phyloP scores from a whole-genome alignment of 2,329 filamentous ascomycete genomes.

The Simplicillium sp. region DNA sequence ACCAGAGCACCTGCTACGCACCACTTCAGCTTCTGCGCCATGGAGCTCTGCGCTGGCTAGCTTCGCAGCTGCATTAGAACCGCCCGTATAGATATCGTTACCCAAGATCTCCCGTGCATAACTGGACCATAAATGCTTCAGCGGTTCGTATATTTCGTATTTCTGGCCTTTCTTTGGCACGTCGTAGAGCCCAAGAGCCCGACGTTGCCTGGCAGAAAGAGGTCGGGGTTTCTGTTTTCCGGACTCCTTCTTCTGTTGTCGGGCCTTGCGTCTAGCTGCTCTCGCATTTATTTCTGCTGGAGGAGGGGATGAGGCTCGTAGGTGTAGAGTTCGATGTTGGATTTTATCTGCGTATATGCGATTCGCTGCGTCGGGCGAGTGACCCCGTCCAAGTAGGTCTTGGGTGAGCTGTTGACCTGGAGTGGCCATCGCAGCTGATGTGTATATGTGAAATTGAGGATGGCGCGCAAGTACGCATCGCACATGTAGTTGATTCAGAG shows the following conservation, averaged over 20 bases:
- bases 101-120: slow-evolving; percentile 81
- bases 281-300: slow-evolving; percentile 45
- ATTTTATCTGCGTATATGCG: slow-evolving; percentile 76
- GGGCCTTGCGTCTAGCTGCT: slow-evolving; percentile 41
- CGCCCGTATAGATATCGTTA: slow-evolving; percentile 44
- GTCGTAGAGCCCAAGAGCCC: slow-evolving; percentile 62
- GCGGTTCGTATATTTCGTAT: slow-evolving; percentile 66
- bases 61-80: slow-evolving; percentile 56
- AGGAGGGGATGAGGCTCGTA: slow-evolving; percentile 65
- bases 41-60: slow-evolving; percentile 84
- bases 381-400: slow-evolving; percentile 65
- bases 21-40: slow-evolving; percentile 74
- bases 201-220: slow-evolving; percentile 71
- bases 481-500: too few relatives aligned
- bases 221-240: slow-evolving; percentile 50
- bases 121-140: slow-evolving; percentile 71
- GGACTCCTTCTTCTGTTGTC: slow-evolving; percentile 33
- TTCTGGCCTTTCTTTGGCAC: slow-evolving; percentile 53
- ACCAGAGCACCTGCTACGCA: slow-evolving; percentile 69
- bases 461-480: too few relatives aligned
- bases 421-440: too few relatives aligned
- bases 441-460: too few relatives aligned
- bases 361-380: slow-evolving; percentile 61
- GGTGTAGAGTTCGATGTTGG: slow-evolving; percentile 69
- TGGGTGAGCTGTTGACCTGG: slow-evolving; percentile 36